Base-by-base conservation (phyloP, 2,329 filamentous ascomycete genomes). In the Amauroascus verrucosus region DNA sequence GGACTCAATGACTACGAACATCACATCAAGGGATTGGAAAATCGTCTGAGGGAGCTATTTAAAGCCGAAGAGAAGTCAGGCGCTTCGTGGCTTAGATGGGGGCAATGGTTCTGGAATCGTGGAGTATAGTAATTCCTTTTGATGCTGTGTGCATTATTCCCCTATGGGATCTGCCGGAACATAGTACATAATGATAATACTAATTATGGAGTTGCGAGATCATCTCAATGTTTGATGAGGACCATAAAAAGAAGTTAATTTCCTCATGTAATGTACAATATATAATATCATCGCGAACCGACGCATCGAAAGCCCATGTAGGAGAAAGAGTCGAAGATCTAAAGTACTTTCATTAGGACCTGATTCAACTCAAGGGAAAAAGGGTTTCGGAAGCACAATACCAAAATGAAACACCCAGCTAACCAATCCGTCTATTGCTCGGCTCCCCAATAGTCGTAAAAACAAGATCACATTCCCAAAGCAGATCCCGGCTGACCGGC, bases 1-100 rank as follows among this genome's bases (percentile, higher is more conserved):
- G 86, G 86, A 0, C 81, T 95, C 0, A 73, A 72, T 9, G 85
- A 89, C 57, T 94, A 95, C 67, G 86, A 90, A 67, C 77, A 80
- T 47, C 85, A 90, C 66, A 86, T 93, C 1, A 73, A 78, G 44
- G 83, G 87, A 51, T 77, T 88, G 47, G 87, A 86, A 72, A 75
- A 68, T 38, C 73, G 81, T 37, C 80, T 84, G 1, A 76, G 80
- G 38, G 78, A 81, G 59, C 68, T 89, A 30, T 80, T 85, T 63
- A 64, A 65, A 13, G 79, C 81, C 58, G 77, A 85, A 6, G 79
- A 82, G 67, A 56, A 57, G n/a, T 40, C 43, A 60, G 80, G 63
- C 75, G 80, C 59, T 45, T 71, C 70, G 56, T 86, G 83, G 83
- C 68, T 82, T 74, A 81, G 66, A 77, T 80, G 32, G 63, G 63